These are phyloP conservation scores for Gillenia trifoliata DNA, from an alignment of 306 rosid genomes.

Conservation along the genomic window DNA sequence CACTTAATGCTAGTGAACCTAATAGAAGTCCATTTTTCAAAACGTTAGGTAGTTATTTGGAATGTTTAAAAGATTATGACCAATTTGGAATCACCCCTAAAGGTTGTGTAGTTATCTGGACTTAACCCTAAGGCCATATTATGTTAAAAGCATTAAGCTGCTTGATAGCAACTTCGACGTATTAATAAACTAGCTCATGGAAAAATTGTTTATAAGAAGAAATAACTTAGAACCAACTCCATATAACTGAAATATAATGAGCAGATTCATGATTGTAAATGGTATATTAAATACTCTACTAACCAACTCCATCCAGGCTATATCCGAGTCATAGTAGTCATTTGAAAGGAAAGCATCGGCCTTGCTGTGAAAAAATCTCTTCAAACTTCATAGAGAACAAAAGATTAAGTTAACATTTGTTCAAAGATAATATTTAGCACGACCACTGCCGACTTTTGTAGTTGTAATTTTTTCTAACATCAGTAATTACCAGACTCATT, in stretches of 20 bases:
- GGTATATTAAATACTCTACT: slow-evolving; percentile 28
- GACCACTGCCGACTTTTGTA: neutral
- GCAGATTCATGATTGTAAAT: neutral
- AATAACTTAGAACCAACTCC: neutral
- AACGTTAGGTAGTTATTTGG: too few species aligned
- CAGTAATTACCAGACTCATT: neutral
- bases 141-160: neutral
- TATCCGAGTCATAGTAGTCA: slow-evolving; percentile 83
- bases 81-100: too few species aligned
- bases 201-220: neutral
- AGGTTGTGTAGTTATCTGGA: too few species aligned
- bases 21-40: too few species aligned
- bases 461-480: neutral
- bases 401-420: slow-evolving; percentile 17
- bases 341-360: slow-evolving; percentile 89
- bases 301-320: slow-evolving; percentile 97
- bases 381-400: slow-evolving; percentile 55
- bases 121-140: too few species aligned
- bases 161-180: neutral
- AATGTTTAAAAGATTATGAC: too few species aligned
- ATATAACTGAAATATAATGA: neutral
- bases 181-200: neutral
- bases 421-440: neutral
- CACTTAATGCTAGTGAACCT: too few species aligned
- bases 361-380: slow-evolving; percentile 81